Evolutionary conservation across 352 stramenopile species (phyloP).

Genomic region (Phytophthora idaei): DNA sequence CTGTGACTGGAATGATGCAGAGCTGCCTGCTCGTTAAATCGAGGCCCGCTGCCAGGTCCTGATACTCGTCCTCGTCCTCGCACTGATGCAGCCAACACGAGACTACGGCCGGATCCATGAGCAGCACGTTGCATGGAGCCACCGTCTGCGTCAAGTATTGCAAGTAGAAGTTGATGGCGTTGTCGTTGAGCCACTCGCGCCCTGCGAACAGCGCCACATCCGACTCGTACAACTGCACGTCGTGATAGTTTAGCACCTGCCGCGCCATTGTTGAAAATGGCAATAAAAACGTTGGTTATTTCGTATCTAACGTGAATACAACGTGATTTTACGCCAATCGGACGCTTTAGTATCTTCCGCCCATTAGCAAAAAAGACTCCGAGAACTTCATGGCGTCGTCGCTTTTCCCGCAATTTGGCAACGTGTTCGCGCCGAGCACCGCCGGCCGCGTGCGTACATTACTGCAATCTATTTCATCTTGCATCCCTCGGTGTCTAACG

Average conservation of each 20-base stretch:
- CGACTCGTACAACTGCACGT: conserved; percentile 83
- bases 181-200: conserved; percentile 84
- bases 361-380: conserved; percentile 8
- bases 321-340: conserved; percentile 8
- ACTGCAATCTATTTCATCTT: neutral
- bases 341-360: conserved; percentile 22
- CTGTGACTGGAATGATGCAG: conserved; percentile 72
- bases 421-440: conserved; percentile 71
- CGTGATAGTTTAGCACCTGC: conserved; percentile 79
- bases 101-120: conserved; percentile 80
- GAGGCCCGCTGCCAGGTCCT: conserved; percentile 58
- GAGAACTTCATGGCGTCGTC: conserved; percentile 56
- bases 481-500: neutral
- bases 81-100: conserved; percentile 86
- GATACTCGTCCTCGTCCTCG: conserved; percentile 81
- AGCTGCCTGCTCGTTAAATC: conserved; percentile 43
- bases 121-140: conserved; percentile 42
- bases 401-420: conserved; percentile 83
- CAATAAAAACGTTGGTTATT: conserved; percentile 17
- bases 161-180: conserved; percentile 86
- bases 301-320: neutral
- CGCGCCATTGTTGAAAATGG: conserved; percentile 30
- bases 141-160: conserved; percentile 61
- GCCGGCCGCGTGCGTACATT: conserved; percentile 52
- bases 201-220: conserved; percentile 73